Evolutionary conservation across 2,329 filamentous ascomycete genomes (phyloP), one percentile per base, ranked within the genome.

Genomic region (Septoria linicola): DNA sequence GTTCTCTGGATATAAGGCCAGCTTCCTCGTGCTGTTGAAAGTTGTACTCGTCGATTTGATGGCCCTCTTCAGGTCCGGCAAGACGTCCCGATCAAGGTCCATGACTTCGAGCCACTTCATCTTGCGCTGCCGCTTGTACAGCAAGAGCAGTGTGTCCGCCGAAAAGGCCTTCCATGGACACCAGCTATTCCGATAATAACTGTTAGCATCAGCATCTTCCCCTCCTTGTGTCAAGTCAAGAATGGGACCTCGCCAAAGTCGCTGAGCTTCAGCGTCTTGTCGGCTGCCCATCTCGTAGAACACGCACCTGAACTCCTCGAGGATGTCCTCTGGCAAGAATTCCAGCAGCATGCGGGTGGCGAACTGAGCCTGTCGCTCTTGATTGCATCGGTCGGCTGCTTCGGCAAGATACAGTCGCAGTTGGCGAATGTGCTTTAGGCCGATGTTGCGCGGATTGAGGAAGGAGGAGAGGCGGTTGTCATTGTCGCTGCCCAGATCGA

Each of bases 51-150:
- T 68, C 25, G 67, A 19, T 30, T 68, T 63, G 5, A 66, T 63
- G 19, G 72, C 66, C 60, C 72, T 71, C 60, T 75, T 70, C 5
- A 77, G 55, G 34, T 73, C 69, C 1, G 66, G 63, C 14, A 75
- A 54, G 10, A 74, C 66, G 31, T 70, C 60, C n/a, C 66, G 66
- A 53, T 76, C 74, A 10, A 77, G 63, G 17, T 72, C 67, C 55
- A 76, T 75, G 43, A 70, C 73, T 54, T 77, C 74, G 14, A 77
- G 64, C 71, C 72, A 75, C 53, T 72, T 73, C 69, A 78, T 70
- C 44, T 68, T 66, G 59, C 70, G 73, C 67, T 78, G 75, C 56
- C 73, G 76, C 57, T 69, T 70, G 61, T 75, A 76, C 8, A 78
- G 67, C 34, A 77, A 57, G 14, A 76, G 52, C 53, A 77, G 61